Percentiles rank a stretch among this genome's conserved stretches.
Conservation (phyloP, 2,329 filamentous ascomycete genomes). For the Leptodontidium sp. region DNA sequence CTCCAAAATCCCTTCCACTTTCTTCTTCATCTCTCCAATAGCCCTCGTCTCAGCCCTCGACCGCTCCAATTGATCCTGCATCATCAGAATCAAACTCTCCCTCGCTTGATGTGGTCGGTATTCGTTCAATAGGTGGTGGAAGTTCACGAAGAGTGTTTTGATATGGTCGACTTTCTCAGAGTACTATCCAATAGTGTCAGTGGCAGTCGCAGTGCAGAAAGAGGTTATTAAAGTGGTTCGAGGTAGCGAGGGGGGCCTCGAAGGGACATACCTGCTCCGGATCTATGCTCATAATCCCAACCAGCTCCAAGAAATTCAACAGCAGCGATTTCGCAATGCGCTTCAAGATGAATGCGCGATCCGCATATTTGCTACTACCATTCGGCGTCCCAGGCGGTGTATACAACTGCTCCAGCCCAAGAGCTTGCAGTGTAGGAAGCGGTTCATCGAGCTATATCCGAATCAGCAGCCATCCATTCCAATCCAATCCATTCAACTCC, state of each 20-base stretch:
- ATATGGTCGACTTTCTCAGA: constrained; percentile 80
- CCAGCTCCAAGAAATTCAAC: constrained; percentile 87
- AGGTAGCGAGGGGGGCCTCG: no score
- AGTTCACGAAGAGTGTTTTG: constrained; percentile 84
- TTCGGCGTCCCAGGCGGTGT: constrained; percentile 43
- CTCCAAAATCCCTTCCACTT: constrained; percentile 76
- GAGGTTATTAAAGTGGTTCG: no score
- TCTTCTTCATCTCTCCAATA: constrained; percentile 72
- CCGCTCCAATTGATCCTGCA: constrained; percentile 83
- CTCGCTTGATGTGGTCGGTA: constrained; percentile 93
- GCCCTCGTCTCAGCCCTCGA: constrained; percentile 77
- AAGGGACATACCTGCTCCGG: constrained; percentile 59
- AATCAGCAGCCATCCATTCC: neutral
- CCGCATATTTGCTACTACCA: constrained; percentile 61
- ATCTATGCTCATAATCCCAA: constrained; percentile 73
- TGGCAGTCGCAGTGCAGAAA: no score
- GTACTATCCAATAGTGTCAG: constrained; percentile 53
- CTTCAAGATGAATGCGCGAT: constrained; percentile 74
- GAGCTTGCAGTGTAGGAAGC: constrained; percentile 72
- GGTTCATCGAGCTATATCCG: constrained; percentile 61
- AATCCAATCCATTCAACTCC: neutral
- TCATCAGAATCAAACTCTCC: constrained; percentile 84
- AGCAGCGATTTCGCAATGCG: constrained; percentile 84
- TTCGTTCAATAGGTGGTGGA: constrained; percentile 92
- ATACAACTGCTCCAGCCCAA: constrained; percentile 76